A percentile compares a stretch with the other conserved stretches of the same genome.
Conservation (phyloP, 306 rosid species). For the Citrullus colocynthis region DNA sequence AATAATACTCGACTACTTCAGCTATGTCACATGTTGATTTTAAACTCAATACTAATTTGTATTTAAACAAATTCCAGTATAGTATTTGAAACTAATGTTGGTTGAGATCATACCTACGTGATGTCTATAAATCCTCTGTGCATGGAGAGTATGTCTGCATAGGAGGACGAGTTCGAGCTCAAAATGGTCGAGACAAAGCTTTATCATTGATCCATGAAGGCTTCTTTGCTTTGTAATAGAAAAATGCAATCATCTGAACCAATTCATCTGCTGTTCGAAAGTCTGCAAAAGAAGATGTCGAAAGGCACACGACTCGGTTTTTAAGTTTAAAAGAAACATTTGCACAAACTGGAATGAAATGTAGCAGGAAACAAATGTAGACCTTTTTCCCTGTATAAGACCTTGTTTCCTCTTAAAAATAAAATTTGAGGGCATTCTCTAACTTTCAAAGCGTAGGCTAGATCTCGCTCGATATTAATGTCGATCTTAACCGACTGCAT, state of each 20-base stretch:
- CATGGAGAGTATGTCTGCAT: neutral
- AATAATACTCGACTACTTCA: too few relatives aligned
- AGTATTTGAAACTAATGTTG: too few relatives aligned
- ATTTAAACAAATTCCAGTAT: too few relatives aligned
- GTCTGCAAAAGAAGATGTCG: slow-evolving; percentile 25
- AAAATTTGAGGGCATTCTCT: slow-evolving; percentile 73
- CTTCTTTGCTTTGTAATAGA: slow-evolving; percentile 84
- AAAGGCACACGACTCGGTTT: neutral
- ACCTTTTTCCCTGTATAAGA: slow-evolving; percentile 91
- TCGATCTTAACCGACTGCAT: slow-evolving; percentile 73
- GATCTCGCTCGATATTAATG: slow-evolving; percentile 72
- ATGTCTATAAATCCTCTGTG: neutral
- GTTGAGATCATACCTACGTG: neutral
- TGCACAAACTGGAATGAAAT: slow-evolving; percentile 1
- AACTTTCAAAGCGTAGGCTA: slow-evolving; percentile 82
- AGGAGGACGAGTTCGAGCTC: neutral
- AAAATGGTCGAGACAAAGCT: slow-evolving; percentile 24
- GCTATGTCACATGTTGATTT: too few relatives aligned
- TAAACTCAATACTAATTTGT: too few relatives aligned
- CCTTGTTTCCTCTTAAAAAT: slow-evolving; percentile 56
- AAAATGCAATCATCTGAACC: slow-evolving; percentile 86
- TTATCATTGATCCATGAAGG: slow-evolving; percentile 72
- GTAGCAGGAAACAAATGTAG: slow-evolving; percentile 15
- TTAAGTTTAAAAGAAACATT: neutral
- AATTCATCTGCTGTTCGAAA: slow-evolving; percentile 55